Percentiles rank a stretch among this genome's conserved stretches.
Conservation (phyloP, 75 land plant genomes). For the Isoetes taiwanensis region DNA sequence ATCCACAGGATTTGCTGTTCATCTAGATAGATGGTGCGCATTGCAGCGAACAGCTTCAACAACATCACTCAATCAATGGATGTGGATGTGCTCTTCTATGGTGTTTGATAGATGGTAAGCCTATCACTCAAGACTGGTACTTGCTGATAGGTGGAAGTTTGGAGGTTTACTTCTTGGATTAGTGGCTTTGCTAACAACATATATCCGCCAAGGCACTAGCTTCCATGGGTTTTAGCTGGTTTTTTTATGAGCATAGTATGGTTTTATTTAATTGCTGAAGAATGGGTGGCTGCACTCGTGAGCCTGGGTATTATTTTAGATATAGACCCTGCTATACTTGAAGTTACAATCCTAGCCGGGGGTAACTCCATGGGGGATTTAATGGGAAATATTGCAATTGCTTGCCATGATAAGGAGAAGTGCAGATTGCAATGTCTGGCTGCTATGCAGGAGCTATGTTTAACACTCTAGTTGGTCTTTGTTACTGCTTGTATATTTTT, state of each 20-base stretch:
- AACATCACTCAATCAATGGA: no score
- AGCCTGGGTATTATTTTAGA: neutral
- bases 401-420: neutral
- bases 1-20: no score
- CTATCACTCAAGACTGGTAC: neutral
- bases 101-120: neutral
- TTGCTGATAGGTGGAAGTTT: neutral
- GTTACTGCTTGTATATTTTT: no score
- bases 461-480: neutral
- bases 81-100: neutral
- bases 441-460: slow-evolving; percentile 2
- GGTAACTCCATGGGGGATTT: slow-evolving; percentile 7
- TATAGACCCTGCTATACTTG: neutral
- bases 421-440: neutral
- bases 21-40: neutral
- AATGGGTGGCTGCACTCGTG: neutral
- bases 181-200: neutral
- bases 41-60: no score
- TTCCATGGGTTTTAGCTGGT: no score
- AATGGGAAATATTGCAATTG: neutral
- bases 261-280: neutral
- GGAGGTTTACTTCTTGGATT: neutral
- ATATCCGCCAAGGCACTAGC: neutral
- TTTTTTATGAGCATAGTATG: no score
- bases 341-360: neutral